Percentiles rank a stretch among this genome's conserved stretches.
Evolutionary conservation across 108 stramenopile species (phyloP).

Genomic region (Pseudonitzschia multiseries): DNA sequence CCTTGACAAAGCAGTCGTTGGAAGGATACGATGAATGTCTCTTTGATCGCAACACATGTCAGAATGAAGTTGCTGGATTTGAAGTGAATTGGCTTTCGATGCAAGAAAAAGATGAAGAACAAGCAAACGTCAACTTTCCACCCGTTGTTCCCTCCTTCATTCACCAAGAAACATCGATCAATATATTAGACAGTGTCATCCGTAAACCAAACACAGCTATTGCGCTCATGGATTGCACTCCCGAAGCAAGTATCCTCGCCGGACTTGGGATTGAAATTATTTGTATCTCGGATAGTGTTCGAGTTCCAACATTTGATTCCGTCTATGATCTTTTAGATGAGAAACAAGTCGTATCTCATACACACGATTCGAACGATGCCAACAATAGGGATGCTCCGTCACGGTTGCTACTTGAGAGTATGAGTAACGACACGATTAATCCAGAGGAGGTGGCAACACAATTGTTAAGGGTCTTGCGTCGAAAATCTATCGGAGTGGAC

Average conservation of each 20-base stretch:
- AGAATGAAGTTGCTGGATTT: constrained; percentile 13
- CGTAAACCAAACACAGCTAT: constrained; percentile 4
- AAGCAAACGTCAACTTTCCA: constrained; percentile 10
- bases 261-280: constrained; percentile 14
- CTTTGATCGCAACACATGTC: constrained; percentile 28
- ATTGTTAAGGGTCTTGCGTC: constrained; percentile 24
- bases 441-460: constrained; percentile 14
- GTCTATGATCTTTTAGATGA: background rate
- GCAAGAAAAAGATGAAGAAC: constrained; percentile 9
- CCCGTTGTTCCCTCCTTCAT: constrained; percentile 17
- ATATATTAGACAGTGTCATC: constrained; percentile 18
- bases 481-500: constrained; percentile 6
- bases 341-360: too few relatives aligned
- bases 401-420: background rate
- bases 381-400: background rate
- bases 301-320: constrained; percentile 9
- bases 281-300: constrained; percentile 20
- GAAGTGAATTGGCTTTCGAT: constrained; percentile 24
- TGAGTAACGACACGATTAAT: background rate
- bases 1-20: constrained; percentile 15
- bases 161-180: constrained; percentile 13
- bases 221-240: constrained; percentile 26
- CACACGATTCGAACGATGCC: background rate
- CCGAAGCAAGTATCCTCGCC: background rate
- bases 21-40: constrained; percentile 26